Evolutionary conservation across 2,329 filamentous ascomycete species (phyloP).

Genomic region (Metarhizium guizhouense): DNA sequence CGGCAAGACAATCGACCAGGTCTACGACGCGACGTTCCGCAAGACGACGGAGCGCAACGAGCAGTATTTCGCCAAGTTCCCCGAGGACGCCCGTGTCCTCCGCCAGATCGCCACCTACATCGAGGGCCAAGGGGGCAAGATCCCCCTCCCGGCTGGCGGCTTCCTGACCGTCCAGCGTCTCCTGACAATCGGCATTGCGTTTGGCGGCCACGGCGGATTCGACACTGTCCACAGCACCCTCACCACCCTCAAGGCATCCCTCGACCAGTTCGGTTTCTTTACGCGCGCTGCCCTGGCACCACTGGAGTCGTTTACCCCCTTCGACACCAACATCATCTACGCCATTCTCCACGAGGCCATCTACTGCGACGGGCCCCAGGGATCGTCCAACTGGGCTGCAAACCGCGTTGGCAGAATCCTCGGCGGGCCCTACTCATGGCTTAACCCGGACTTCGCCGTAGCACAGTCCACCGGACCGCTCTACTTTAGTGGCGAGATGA

Average conservation of each 20-base stretch:
- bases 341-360: conserved; percentile 80
- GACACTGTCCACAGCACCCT: conserved; percentile 68
- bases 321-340: conserved; percentile 75
- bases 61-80: conserved; percentile 77
- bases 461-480: conserved; percentile 36
- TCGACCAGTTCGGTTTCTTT: conserved; percentile 68
- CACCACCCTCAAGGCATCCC: conserved; percentile 59
- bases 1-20: conserved; percentile 59
- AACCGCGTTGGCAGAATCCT: conserved; percentile 48
- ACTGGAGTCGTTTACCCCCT: conserved; percentile 58
- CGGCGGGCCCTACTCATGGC: conserved; percentile 38
- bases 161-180: conserved; percentile 65
- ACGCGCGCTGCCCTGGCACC: conserved; percentile 60
- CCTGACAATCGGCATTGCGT: conserved; percentile 65
- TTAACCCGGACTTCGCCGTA: conserved; percentile 26
- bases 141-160: conserved; percentile 64
- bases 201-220: conserved; percentile 72
- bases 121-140: conserved; percentile 37
- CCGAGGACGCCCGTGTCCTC: conserved; percentile 65
- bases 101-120: conserved; percentile 59
- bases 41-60: conserved; percentile 64
- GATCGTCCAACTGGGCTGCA: conserved; percentile 67
- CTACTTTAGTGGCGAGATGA: conserved; percentile 88
- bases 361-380: conserved; percentile 62
- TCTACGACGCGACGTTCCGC: conserved; percentile 64